These are phyloP conservation scores for Podospora comata DNA, from an alignment of 495 filamentous ascomycete species.

Conservation along the genomic window DNA sequence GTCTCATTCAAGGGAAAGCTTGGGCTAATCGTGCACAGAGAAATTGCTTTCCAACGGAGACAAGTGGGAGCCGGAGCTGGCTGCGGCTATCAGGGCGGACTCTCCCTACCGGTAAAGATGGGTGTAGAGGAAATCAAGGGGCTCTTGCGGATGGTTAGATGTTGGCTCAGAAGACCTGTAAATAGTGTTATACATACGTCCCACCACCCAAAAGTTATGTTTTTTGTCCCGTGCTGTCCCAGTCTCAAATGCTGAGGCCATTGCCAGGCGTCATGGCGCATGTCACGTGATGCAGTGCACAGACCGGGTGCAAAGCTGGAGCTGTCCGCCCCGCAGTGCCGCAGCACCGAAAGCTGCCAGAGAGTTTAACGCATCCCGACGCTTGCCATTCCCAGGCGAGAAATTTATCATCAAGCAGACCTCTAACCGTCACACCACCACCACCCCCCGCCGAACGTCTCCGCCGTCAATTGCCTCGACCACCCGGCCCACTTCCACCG, in stretches of 20 bases:
- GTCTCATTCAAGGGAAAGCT: too few relatives aligned
- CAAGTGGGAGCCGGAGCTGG: slow-evolving; percentile 98
- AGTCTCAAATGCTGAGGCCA: background rate
- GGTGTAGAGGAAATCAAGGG: background rate
- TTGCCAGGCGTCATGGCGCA: background rate
- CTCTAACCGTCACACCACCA: slow-evolving; percentile 1
- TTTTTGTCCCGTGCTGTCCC: background rate
- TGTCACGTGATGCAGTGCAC: slow-evolving; percentile 1
- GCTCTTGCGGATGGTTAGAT: slow-evolving; percentile 7
- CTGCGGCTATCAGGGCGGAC: slow-evolving; percentile 84
- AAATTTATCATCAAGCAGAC: slow-evolving; percentile 43
- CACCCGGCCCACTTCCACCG: slow-evolving; percentile 22
- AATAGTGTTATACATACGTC: slow-evolving; percentile 29
- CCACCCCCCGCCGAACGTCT: slow-evolving; percentile 9
- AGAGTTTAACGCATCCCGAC: slow-evolving; percentile 18
- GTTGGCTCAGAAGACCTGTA: slow-evolving; percentile 25
- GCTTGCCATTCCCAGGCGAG: slow-evolving; percentile 31
- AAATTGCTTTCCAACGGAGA: slow-evolving; percentile 86
- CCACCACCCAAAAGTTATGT: background rate
- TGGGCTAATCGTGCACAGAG: slow-evolving; percentile 32
- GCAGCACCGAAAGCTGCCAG: slow-evolving; percentile 19
- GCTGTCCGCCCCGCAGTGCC: slow-evolving; percentile 2
- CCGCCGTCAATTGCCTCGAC: slow-evolving; percentile 16
- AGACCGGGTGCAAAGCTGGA: background rate
- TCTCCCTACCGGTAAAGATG: slow-evolving; percentile 73